Evolutionary conservation across 1,284 basidiomycete genomes (phyloP).

Genomic region (Leccinum proliferum): DNA sequence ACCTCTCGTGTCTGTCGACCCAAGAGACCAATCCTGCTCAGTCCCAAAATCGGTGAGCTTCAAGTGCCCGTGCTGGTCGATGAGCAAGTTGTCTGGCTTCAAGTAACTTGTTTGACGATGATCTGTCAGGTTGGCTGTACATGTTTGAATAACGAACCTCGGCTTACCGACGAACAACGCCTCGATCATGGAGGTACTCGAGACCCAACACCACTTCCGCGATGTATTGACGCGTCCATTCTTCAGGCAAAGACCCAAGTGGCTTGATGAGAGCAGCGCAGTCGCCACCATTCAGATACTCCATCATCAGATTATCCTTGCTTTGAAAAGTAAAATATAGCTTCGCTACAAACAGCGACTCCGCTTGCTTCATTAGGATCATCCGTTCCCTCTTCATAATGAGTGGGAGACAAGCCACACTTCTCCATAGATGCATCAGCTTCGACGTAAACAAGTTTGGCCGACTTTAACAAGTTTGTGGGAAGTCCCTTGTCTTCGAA

Average conservation of each 20-base stretch:
- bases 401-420: slow-evolving; percentile 4
- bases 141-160: neutral
- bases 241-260: slow-evolving; percentile 86
- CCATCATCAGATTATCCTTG: slow-evolving; percentile 99
- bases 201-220: slow-evolving; percentile 95
- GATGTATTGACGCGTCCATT: slow-evolving; percentile 95
- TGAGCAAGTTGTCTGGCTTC: slow-evolving; percentile 97
- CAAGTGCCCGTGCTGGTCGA: slow-evolving; percentile 93
- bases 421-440: slow-evolving; percentile 11
- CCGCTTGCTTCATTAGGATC: slow-evolving; percentile 99
- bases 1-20: slow-evolving; percentile 91
- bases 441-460: slow-evolving; percentile 13
- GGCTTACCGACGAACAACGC: slow-evolving; percentile 93
- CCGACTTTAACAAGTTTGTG: slow-evolving; percentile 1
- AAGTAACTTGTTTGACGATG: slow-evolving; percentile 64
- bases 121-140: slow-evolving; percentile 7
- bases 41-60: slow-evolving; percentile 98
- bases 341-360: slow-evolving; percentile 99
- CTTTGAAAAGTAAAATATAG: slow-evolving; percentile 99
- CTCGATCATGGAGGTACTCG: slow-evolving; percentile 91
- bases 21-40: slow-evolving; percentile 94
- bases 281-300: slow-evolving; percentile 96
- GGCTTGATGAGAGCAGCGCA: slow-evolving; percentile 96
- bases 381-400: slow-evolving; percentile 65
- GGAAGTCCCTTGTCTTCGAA: slow-evolving; percentile 12